phyloP scores from a whole-genome alignment of 208 protist species.

The Leishmania lainsoni region DNA sequence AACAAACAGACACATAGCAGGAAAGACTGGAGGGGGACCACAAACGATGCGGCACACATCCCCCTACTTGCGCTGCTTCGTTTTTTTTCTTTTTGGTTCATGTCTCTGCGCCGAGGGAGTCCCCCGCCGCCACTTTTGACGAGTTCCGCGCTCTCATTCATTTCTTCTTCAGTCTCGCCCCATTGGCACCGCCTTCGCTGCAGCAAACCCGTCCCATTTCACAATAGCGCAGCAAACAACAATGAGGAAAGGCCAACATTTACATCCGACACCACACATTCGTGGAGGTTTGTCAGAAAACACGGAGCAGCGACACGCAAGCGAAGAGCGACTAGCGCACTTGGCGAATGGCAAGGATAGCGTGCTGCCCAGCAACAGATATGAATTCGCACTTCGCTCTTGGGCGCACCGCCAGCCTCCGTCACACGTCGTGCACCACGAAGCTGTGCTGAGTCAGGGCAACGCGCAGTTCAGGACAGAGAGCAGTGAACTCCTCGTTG shows the following conservation, averaged over 20 bases:
- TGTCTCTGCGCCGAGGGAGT: neutral
- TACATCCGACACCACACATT: neutral
- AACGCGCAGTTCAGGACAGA: slow-evolving; percentile 20
- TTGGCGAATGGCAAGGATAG: neutral
- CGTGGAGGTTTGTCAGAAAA: neutral
- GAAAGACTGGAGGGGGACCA: neutral
- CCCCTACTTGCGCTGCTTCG: neutral
- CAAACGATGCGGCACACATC: neutral
- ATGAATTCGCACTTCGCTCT: neutral
- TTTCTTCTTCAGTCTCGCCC: neutral
- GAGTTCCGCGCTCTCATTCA: neutral
- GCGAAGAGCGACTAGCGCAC: neutral
- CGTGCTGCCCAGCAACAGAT: neutral
- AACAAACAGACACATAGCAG: too few relatives aligned
- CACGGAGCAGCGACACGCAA: neutral
- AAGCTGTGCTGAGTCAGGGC: slow-evolving; percentile 23
- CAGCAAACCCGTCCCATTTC: neutral
- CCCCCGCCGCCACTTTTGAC: neutral
- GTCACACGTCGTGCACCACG: slow-evolving; percentile 3
- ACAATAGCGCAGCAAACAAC: neutral
- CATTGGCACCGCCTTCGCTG: neutral
- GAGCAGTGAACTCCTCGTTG: slow-evolving; percentile 25
- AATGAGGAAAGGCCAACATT: neutral
- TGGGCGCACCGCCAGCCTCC: neutral
- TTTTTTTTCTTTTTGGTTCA: neutral